Conservation (phyloP, 2,329 filamentous ascomycete species). For the Diaporthe aspalathi region DNA sequence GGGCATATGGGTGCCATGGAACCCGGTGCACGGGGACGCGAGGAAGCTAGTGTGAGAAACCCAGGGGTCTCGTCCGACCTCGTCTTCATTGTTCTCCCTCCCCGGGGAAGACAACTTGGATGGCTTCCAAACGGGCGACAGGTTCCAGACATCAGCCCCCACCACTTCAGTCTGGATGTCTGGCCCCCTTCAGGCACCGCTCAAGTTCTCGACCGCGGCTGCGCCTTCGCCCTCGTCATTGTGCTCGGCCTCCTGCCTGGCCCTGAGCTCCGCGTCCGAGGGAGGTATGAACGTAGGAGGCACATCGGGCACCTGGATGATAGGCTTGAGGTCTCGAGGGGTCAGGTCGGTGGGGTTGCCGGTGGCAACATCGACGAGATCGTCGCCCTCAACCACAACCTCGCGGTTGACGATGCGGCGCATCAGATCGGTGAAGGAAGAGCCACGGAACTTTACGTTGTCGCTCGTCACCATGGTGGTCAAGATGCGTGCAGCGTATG, state of each 20-base stretch:
- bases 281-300: conserved; percentile 27
- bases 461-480: conserved; percentile 75
- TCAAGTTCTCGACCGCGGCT: not conserved
- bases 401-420: conserved; percentile 77
- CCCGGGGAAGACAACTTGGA: not conserved
- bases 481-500: conserved; percentile 77
- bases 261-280: conserved; percentile 5
- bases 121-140: conserved; percentile 32
- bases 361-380: conserved; percentile 61
- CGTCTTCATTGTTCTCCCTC: not conserved
- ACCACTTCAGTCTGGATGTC: conserved; percentile 33
- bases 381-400: conserved; percentile 78
- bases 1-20: conserved; percentile 1
- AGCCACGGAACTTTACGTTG: conserved; percentile 81
- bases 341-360: conserved; percentile 32
- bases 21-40: conserved; percentile 17
- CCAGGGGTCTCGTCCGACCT: not conserved
- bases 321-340: conserved; percentile 5
- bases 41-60: not conserved
- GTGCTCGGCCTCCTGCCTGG: not conserved
- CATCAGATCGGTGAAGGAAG: conserved; percentile 82
- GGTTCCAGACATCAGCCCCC: conserved; percentile 35
- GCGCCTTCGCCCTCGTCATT: conserved; percentile 10
- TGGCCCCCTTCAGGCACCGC: conserved; percentile 17
- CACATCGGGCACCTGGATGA: conserved; percentile 17